Evolutionary conservation across 148 eudicot genomes (phyloP), one percentile per base, ranked within the genome.

Genomic region (Hydrangea macrophylla): DNA sequence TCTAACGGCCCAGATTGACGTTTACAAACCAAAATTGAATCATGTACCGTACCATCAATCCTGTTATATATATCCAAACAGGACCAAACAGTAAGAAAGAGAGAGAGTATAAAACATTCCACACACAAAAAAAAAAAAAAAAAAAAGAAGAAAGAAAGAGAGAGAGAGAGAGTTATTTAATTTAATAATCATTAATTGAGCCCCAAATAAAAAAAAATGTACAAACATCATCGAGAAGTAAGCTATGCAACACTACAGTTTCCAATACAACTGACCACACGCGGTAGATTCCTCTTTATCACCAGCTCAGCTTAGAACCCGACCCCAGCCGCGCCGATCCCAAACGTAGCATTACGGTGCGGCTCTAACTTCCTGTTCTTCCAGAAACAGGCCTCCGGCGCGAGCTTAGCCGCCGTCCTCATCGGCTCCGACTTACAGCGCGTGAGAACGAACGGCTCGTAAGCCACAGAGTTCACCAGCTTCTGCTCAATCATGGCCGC

Each of bases 381-480:
- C 86, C 94, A 80, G 53, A 82, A 83, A 64, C 90, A 92, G 7
- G 70, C 76, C 51, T 92, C 91, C 59, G 87, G 91, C 61, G 77
- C 73, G 0, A 88, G 65, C 86, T 93, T 86, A 55, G 84, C 89
- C 45, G 95, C 92, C 22, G 97, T 81, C 65, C 92, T 88, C 88
- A 86, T 79, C 75, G 98, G 98, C 75, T 82, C 98, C 0, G 98
- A 93, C 82, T 90, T 90, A 68, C 98, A 93, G 60, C 98, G 62
- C 1, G 95, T 82, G 68, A 93, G 77, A 30, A 78, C 90, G 5
- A 90, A 88, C 48, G 98, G 96, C 88, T 93, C 98, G 65, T 81
- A 90, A 27, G 77, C 90, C 40, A 76, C 89, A 18, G 93, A 87
- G 40, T 76, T 86, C 68, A 65, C 83, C 65, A 86, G 70, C 77